Conservation (phyloP, 1,284 basidiomycete species). For the Prillingera fragicola region DNA sequence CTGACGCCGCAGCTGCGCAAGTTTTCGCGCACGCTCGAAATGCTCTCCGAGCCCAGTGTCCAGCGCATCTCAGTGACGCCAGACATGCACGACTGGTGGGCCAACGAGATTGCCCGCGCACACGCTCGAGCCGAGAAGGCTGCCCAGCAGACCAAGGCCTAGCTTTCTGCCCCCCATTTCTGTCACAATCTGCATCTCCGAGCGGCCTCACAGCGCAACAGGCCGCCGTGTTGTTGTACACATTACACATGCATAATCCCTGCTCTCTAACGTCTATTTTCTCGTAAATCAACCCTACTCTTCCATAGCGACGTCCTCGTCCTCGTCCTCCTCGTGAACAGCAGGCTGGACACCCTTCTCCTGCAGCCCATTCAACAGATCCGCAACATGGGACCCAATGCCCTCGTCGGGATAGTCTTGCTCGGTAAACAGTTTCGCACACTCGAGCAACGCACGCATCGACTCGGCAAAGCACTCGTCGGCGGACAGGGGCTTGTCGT, state of each 20-base stretch:
- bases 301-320: slow-evolving; percentile 35
- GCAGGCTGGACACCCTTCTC: slow-evolving; percentile 63
- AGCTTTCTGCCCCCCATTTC: too few species aligned
- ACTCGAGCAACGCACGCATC: slow-evolving; percentile 74
- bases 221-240: slow-evolving; percentile 15
- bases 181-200: too few species aligned
- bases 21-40: slow-evolving; percentile 43
- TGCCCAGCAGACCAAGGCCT: neutral
- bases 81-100: slow-evolving; percentile 47
- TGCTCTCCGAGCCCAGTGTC: slow-evolving; percentile 39
- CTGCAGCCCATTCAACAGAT: slow-evolving; percentile 67
- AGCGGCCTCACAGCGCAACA: too few species aligned
- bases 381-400: slow-evolving; percentile 69
- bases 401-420: slow-evolving; percentile 71
- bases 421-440: slow-evolving; percentile 65
- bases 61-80: slow-evolving; percentile 35
- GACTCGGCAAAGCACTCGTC: slow-evolving; percentile 75
- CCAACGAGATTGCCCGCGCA: slow-evolving; percentile 23
- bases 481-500: slow-evolving; percentile 58
- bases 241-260: slow-evolving; percentile 1
- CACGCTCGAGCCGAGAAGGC: slow-evolving; percentile 13
- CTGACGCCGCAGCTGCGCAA: slow-evolving; percentile 35
- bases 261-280: too few species aligned
- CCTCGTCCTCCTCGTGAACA: slow-evolving; percentile 52
- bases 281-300: slow-evolving; percentile 3